A percentile compares a stretch with the other conserved stretches of the same genome.
Conservation (phyloP, 352 stramenopile genomes). For the Globisporangium paroecandrum region DNA sequence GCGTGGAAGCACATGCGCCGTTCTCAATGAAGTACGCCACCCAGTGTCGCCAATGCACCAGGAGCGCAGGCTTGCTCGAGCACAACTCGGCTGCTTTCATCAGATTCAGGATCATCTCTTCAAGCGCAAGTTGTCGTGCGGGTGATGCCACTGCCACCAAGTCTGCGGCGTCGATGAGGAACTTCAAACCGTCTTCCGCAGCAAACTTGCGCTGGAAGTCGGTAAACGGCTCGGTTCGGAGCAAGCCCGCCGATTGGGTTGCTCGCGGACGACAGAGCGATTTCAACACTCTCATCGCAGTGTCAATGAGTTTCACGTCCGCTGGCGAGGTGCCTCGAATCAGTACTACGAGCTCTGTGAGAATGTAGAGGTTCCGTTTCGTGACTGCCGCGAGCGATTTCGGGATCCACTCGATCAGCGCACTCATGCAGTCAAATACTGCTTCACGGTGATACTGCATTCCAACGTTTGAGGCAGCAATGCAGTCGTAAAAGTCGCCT, state of each 20-base stretch:
- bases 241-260: neutral
- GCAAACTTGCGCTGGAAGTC: slow-evolving; percentile 15
- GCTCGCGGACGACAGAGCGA: slow-evolving; percentile 9
- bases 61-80: neutral
- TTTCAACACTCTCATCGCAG: neutral
- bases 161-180: slow-evolving; percentile 13
- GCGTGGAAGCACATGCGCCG: slow-evolving; percentile 9
- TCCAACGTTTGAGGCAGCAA: neutral
- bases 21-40: slow-evolving; percentile 21
- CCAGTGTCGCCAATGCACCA: slow-evolving; percentile 22
- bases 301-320: neutral
- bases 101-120: slow-evolving; percentile 17
- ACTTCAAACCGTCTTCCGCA: slow-evolving; percentile 14
- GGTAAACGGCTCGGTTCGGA: slow-evolving; percentile 1
- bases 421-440: slow-evolving; percentile 5
- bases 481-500: slow-evolving; percentile 9
- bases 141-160: neutral
- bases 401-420: slow-evolving; percentile 10
- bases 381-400: slow-evolving; percentile 2
- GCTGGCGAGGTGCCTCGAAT: neutral
- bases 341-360: slow-evolving; percentile 3
- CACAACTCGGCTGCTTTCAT: slow-evolving; percentile 17
- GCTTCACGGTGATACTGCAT: slow-evolving; percentile 5
- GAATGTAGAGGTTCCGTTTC: slow-evolving; percentile 17
- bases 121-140: slow-evolving; percentile 12